phyloP scores from a whole-genome alignment of 2,329 filamentous ascomycete genomes.

The Stemphylium beticola region DNA sequence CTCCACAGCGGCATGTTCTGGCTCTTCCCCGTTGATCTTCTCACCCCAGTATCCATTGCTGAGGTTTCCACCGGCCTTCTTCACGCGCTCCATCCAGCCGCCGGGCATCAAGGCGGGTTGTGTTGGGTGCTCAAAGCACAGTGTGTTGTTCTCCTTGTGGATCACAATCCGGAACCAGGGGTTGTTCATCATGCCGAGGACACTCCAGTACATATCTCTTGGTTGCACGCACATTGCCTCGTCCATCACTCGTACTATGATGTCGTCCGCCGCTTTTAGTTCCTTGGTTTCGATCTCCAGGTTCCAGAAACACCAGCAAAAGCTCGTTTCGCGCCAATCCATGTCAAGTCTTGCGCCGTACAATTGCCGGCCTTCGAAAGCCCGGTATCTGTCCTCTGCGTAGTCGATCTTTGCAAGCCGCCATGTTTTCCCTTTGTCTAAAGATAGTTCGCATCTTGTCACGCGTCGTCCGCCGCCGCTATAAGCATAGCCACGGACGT shows the following conservation, averaged over 20 bases:
- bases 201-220: constrained; percentile 94
- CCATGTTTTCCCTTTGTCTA: constrained; percentile 86
- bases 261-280: constrained; percentile 69
- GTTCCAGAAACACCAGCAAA: constrained; percentile 95
- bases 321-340: constrained; percentile 79
- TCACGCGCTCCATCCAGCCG: constrained; percentile 94
- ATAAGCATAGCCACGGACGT: constrained; percentile 82
- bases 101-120: constrained; percentile 77
- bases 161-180: constrained; percentile 88
- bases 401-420: constrained; percentile 77
- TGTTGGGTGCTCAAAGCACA: constrained; percentile 87
- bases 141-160: constrained; percentile 65
- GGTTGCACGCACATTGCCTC: constrained; percentile 87
- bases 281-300: constrained; percentile 69
- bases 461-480: constrained; percentile 84
- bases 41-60: constrained; percentile 87
- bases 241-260: constrained; percentile 88
- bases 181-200: constrained; percentile 98
- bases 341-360: constrained; percentile 82
- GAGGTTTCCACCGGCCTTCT: constrained; percentile 80
- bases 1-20: constrained; percentile 53
- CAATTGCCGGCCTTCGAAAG: constrained; percentile 66
- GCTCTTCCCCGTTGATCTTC: constrained; percentile 61
- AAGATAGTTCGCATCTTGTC: constrained; percentile 80
- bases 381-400: constrained; percentile 83